Evolutionary conservation across 176 grass and related monocot species (phyloP), one percentile per base, ranked within the genome.

Genomic region (Oryza nivara): DNA sequence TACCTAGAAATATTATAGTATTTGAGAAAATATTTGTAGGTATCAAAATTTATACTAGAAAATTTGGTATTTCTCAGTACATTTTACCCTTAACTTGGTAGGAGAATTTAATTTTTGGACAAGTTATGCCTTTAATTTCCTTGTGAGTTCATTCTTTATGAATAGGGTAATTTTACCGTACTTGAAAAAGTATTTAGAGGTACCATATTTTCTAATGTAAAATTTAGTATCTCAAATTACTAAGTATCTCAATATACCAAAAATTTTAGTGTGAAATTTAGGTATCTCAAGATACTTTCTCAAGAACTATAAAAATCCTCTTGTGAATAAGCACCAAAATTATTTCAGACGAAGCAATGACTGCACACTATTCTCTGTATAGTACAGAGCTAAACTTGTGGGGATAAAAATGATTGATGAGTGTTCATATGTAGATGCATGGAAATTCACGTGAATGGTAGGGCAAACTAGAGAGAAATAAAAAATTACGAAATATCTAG

Each of bases 391-490:
- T 70, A 15, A 17, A 43, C 43, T 48, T 51, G 32, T 52, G 11
- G 38, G 38, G 17, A 46, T 47, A 78, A 71, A 71, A 79, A 49
- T 49, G 54, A 2, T 85, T 15, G 58, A 74, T 67, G 77, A 20
- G 44, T 32, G 40, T 67, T 46, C 45, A 70, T 40, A 80, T n/a
- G n/a, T n/a, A 51, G 26, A 51, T 52, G 46, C 82, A 76, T 86
- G 23, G 13, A 17, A 72, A 32, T 81, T 12, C 65, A 80, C 76
- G 76, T 38, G 14, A 19, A 58, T 74, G 81, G 68, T 43, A 60
- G 9, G 48, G 74, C 46, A 61, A 69, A 46, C 15, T 13, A 65
- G 43, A 44, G 43, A 34, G 10, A 16, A 1, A n/a, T 35, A 67
- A 67, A 65, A 80, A 6, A 40, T 15, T 23, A 56, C 6, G 17